Evolutionary conservation across 495 filamentous ascomycete genomes (phyloP), one percentile per base, ranked within the genome.

Genomic region (Ramalina intermedia): DNA sequence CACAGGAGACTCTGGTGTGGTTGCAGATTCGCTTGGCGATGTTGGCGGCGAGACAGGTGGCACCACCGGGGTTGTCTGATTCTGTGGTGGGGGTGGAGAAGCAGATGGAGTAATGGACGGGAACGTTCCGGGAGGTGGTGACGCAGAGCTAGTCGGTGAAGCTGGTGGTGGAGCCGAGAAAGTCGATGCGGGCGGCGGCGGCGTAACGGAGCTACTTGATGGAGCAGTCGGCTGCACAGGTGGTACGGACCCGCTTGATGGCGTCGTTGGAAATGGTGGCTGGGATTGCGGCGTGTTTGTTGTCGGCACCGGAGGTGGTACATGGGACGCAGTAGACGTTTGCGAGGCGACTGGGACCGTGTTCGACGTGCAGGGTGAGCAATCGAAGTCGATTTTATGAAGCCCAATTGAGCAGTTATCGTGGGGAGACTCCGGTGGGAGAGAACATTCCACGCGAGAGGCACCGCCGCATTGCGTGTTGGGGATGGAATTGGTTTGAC

Each of bases 401-500:
- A 94, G 76, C 52, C 78, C 78, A 57, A 94, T 72, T 47, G 72
- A 72, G 67, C 87, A 90, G 48, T 60, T 60, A 37, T 67, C 61
- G 35, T 65, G 56, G 40, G 68, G 61, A 52, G 69, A 66, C 61
- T 80, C 65, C 7, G 67, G 57, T 14, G 84, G 84, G 57, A 86
- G 78, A 62, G 85, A 72, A 59, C 94, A 79, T 35, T 75, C 77
- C 33, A 95, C 85, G 20, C 73, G 74, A 58, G 72, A 83, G 49
- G 89, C 89, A 66, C 89, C 88, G 73, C 88, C 90, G 63, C 89
- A 96, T 70, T 94, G 87, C 51, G 70, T 76, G 71, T 94, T 94
- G 63, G 72, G 63, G 54, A 94, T 71, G 46, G 69, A 73, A 44
- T 88, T 68, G 58, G 78, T 77, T 58, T 84, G 84, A 21, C 69